phyloP scores from a whole-genome alignment of 2,329 filamentous ascomycete genomes.

The Metarhizium robertsii region DNA sequence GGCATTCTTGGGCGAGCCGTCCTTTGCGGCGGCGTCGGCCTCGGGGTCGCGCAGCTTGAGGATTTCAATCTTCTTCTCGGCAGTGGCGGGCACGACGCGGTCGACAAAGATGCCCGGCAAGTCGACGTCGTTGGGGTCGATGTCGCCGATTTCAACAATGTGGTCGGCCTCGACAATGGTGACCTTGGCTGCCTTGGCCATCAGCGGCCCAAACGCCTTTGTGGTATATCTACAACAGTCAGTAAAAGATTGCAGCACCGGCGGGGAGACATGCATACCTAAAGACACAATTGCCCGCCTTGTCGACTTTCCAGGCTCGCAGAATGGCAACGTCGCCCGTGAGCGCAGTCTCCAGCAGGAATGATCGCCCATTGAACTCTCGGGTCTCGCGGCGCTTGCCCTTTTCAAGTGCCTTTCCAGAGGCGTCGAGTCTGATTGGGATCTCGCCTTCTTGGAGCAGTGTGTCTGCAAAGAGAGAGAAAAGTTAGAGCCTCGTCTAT shows the following conservation, averaged over 20 bases:
- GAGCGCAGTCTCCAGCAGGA: constrained; percentile 69
- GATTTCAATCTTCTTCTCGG: constrained; percentile 63
- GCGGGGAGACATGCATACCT: constrained; percentile 32
- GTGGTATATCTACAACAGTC: constrained; percentile 49
- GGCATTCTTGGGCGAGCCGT: constrained; percentile 28
- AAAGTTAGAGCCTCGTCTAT: not conserved
- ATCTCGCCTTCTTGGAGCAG: constrained; percentile 61
- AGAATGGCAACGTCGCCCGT: constrained; percentile 70
- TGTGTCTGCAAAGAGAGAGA: constrained; percentile 37
- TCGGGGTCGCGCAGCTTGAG: constrained; percentile 43
- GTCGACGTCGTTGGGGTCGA: constrained; percentile 66
- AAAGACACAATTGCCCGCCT: constrained; percentile 72
- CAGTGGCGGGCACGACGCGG: constrained; percentile 66
- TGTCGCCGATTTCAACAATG: constrained; percentile 65
- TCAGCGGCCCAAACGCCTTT: constrained; percentile 64
- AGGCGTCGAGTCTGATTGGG: constrained; percentile 49
- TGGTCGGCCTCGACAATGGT: constrained; percentile 82
- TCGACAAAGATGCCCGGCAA: constrained; percentile 78
- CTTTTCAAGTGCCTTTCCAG: constrained; percentile 52
- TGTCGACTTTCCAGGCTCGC: constrained; percentile 67
- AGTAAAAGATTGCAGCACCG: not conserved
- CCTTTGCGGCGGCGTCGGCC: constrained; percentile 21
- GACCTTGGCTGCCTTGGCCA: constrained; percentile 71
- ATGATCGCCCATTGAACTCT: constrained; percentile 62
- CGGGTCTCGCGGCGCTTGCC: constrained; percentile 60